Conservation (phyloP, 805 yeast genomes). For the Debaryomyces hansenii region DNA sequence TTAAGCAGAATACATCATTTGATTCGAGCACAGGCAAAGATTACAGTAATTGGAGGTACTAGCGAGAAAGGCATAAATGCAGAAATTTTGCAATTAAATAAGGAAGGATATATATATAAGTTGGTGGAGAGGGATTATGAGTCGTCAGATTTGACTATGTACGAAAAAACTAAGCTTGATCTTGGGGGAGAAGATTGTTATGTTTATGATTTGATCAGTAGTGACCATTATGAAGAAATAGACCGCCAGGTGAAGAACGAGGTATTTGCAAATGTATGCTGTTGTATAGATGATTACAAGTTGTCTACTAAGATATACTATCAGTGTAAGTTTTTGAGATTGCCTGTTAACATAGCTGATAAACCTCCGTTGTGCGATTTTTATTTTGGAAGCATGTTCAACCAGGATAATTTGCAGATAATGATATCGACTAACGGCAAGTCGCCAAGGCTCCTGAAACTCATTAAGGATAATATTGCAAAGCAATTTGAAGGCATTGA, state of each 20-base stretch:
- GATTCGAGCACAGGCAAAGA: constrained; percentile 65
- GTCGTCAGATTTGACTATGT: constrained; percentile 49
- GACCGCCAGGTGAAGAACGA: constrained; percentile 33
- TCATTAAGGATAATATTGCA: constrained; percentile 53
- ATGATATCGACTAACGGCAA: constrained; percentile 84
- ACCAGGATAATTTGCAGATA: constrained; percentile 71
- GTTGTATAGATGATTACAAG: constrained; percentile 72
- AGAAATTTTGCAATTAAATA: constrained; percentile 22
- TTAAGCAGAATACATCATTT: constrained; percentile 66
- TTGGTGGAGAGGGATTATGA: constrained; percentile 47
- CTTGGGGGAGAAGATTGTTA: not conserved
- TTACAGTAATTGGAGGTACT: constrained; percentile 59
- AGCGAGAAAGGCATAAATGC: constrained; percentile 23
- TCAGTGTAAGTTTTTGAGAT: constrained; percentile 39
- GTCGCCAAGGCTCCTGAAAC: constrained; percentile 70
- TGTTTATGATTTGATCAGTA: constrained; percentile 1
- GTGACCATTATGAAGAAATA: constrained; percentile 24
- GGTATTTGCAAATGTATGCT: constrained; percentile 64
- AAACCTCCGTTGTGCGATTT: constrained; percentile 83
- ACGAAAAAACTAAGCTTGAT: constrained; percentile 27
- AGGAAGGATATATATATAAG: constrained; percentile 41
- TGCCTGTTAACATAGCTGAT: constrained; percentile 80
- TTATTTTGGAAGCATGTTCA: constrained; percentile 77
- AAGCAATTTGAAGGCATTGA: constrained; percentile 43
- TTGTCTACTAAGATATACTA: constrained; percentile 58